phyloP scores from a whole-genome alignment of 768 basidiomycete genomes.

The Candolleomyces eurysporus region DNA sequence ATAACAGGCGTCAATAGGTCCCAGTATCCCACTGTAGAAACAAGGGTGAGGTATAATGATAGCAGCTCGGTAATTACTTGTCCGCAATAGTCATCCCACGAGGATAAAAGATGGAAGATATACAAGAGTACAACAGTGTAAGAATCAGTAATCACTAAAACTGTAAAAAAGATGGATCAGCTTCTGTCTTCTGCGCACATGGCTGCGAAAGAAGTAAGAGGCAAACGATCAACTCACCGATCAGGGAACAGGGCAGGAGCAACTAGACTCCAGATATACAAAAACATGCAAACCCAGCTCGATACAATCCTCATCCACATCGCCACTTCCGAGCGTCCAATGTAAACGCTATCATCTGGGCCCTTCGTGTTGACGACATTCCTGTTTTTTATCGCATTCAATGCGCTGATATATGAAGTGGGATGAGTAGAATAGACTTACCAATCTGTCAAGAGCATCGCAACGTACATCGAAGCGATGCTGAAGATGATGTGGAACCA shows the following conservation, averaged over 20 bases:
- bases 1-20: too few species aligned
- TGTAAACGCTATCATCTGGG: slow-evolving; percentile 72
- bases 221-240: slow-evolving; percentile 40
- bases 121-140: too few species aligned
- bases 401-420: background rate
- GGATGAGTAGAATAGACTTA: slow-evolving; percentile 34
- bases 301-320: slow-evolving; percentile 99
- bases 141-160: background rate
- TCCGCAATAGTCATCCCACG: too few species aligned
- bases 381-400: slow-evolving; percentile 38
- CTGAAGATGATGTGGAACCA: slow-evolving; percentile 99
- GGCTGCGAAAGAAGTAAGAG: too few species aligned
- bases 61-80: too few species aligned
- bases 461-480: slow-evolving; percentile 96
- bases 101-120: too few species aligned
- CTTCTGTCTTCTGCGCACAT: background rate
- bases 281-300: slow-evolving; percentile 87
- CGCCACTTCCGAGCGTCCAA: slow-evolving; percentile 91
- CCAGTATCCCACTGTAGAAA: too few species aligned
- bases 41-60: too few species aligned
- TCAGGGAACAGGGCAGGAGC: slow-evolving; percentile 92
- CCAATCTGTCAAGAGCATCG: slow-evolving; percentile 97
- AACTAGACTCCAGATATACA: slow-evolving; percentile 76
- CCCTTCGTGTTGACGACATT: slow-evolving; percentile 67
- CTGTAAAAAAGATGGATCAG: background rate